Evolutionary conservation across 2,329 filamentous ascomycete species (phyloP).

Genomic region (Trematosphaeria pertusa): DNA sequence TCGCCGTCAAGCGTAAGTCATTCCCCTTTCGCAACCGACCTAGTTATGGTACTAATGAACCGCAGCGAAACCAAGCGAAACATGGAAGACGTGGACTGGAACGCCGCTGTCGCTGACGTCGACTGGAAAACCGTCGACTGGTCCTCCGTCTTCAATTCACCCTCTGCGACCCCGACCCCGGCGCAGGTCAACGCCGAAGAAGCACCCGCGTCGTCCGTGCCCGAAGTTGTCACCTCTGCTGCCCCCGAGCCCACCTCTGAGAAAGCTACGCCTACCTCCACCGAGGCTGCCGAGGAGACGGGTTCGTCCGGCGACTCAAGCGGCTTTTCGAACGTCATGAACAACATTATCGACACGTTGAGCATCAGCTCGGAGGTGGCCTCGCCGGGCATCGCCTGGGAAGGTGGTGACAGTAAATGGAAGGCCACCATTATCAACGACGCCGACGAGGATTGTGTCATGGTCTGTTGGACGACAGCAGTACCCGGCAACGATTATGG

Average conservation of each 20-base stretch:
- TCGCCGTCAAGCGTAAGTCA: constrained; percentile 41
- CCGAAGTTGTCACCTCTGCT: constrained; percentile 7
- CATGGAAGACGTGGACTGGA: constrained; percentile 37
- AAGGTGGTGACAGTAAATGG: constrained; percentile 44
- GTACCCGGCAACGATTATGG: constrained; percentile 34
- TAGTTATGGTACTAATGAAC: constrained; percentile 17
- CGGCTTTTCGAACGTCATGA: background rate
- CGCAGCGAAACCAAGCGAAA: constrained; percentile 41
- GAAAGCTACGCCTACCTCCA: constrained; percentile 4
- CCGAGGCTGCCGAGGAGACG: constrained; percentile 13
- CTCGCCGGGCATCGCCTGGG: constrained; percentile 43
- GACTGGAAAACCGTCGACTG: constrained; percentile 39
- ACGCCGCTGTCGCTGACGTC: constrained; percentile 32
- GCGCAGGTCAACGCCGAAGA: constrained; percentile 14
- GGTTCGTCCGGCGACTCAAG: constrained; percentile 11
- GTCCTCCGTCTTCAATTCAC: constrained; percentile 21
- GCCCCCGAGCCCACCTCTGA: constrained; percentile 10
- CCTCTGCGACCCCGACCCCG: constrained; percentile 17
- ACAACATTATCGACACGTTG: no score
- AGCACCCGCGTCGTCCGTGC: constrained; percentile 11
- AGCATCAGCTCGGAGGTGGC: no score
- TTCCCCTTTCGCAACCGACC: background rate
- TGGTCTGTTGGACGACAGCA: constrained; percentile 43
- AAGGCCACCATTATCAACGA: constrained; percentile 47
- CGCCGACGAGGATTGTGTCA: constrained; percentile 34